Evolutionary conservation across 257 asterid species (phyloP).

Genomic region (Ilex aquifolium): DNA sequence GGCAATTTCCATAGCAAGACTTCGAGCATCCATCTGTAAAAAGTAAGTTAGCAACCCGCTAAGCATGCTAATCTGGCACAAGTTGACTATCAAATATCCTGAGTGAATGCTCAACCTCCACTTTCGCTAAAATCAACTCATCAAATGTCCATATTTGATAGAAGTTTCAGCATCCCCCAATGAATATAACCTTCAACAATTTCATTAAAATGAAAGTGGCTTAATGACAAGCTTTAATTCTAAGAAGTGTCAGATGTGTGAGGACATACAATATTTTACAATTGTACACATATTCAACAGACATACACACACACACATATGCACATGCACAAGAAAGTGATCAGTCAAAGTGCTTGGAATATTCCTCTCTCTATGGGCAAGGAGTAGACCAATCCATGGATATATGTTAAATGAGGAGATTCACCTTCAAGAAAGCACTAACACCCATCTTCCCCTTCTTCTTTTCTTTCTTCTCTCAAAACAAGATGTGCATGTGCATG

Average conservation of each 20-base stretch:
- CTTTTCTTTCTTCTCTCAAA: not conserved
- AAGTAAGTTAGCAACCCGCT: constrained; percentile 15
- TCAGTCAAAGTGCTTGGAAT: not conserved
- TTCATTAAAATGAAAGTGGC: not conserved
- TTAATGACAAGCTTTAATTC: not conserved
- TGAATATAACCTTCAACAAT: not conserved
- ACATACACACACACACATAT: not conserved
- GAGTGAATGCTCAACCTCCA: not conserved
- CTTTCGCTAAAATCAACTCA: not conserved
- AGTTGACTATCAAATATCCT: not conserved
- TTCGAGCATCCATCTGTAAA: constrained; percentile 84
- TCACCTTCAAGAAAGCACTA: no score
- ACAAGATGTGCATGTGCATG: not conserved
- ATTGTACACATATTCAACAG: not conserved
- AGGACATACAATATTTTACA: not conserved
- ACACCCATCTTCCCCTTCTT: no score
- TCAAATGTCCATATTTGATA: not conserved
- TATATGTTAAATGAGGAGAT: no score
- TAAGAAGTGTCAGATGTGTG: not conserved
- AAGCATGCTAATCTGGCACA: constrained; percentile 12
- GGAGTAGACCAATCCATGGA: no score
- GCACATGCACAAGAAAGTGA: not conserved
- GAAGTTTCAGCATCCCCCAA: not conserved
- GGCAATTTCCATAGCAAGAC: constrained; percentile 86
- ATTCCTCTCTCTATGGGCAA: no score